Base-by-base conservation (phyloP, 805 yeast genomes). In the Schwanniomyces yamadae region DNA sequence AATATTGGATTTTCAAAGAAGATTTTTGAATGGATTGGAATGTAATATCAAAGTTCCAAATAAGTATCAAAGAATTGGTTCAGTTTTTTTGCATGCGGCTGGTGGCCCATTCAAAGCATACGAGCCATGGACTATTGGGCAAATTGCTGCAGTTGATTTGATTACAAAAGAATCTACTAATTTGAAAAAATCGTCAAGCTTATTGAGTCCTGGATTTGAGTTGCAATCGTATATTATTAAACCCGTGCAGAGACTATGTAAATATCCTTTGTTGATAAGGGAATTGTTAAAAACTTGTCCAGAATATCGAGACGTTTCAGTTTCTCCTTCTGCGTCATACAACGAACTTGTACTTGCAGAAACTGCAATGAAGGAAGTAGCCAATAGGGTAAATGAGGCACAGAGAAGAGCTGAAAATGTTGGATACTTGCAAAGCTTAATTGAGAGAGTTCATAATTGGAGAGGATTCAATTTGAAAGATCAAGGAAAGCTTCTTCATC, bases 231-330 rank as follows among this genome's bases (percentile, higher is more conserved):
- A 86, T 59, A 71, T 93, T 27, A 78, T 93, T 49, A 93, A 91
- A 58, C 99, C 99, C 0, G 87, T 93, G 24, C 99, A 93, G 66
- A 76, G 99, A 45, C 73, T 93, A n/a, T 87, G 96, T 71, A 87
- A 90, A 57, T 93, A 93, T 59, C 99, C 98, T 2, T 64, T 93
- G 34, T 69, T 93, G 32, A 63, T 93, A 34, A 79, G 76, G 49
- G 93, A 87, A 54, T 69, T 93, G 35, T 57, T 86, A 33, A 88
- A 87, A 55, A 57, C 70, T 33, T 76, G 88, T 8, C 82, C 79
- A 23, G 62, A 56, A 34, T 23, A 46, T n/a, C 28, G 23, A 9
- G 52, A 43, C 15, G 34, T 44, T 7, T 24, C 28, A 2, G 36
- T 21, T 14, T 40, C 47, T 3, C 48, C 50, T 4, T 39, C 55